phyloP scores from a whole-genome alignment of 2,329 filamentous ascomycete genomes.

The Pseudopithomyces maydicus region DNA sequence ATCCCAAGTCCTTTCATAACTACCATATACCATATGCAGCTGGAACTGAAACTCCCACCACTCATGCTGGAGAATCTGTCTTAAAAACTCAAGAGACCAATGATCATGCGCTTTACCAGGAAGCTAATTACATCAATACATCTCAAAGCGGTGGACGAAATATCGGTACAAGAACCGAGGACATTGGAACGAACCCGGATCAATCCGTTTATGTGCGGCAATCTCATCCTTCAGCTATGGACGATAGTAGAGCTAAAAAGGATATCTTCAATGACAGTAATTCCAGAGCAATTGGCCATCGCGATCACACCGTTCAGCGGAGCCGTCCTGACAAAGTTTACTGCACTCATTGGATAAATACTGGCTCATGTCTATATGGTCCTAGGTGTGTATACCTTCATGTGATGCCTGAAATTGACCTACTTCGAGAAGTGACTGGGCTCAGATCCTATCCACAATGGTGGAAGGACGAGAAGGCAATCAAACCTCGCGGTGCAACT shows the following conservation, averaged over 20 bases:
- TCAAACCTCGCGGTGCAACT: conserved; percentile 22
- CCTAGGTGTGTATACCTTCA: conserved; percentile 90
- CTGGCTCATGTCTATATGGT: conserved; percentile 84
- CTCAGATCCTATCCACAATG: conserved; percentile 62
- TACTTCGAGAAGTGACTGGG: conserved; percentile 68
- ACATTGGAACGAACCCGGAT: neutral
- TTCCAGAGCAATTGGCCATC: neutral
- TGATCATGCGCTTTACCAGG: neutral
- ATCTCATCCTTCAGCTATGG: neutral
- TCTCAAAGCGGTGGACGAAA: neutral
- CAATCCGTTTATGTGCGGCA: neutral
- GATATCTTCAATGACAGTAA: neutral
- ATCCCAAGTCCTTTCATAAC: conserved; percentile 18
- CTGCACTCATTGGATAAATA: conserved; percentile 89
- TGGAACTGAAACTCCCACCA: conserved; percentile 39
- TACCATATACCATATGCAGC: conserved; percentile 23
- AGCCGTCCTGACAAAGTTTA: conserved; percentile 48
- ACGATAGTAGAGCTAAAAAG: neutral
- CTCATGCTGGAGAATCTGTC: conserved; percentile 33
- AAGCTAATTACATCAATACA: neutral
- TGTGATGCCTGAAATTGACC: conserved; percentile 79
- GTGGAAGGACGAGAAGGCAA: conserved; percentile 57
- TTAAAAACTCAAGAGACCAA: neutral
- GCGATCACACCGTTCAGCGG: neutral
- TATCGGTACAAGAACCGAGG: neutral